Base-by-base conservation (phyloP, 176 grass and related monocot species). In the Hsuehochloa calcarea region DNA sequence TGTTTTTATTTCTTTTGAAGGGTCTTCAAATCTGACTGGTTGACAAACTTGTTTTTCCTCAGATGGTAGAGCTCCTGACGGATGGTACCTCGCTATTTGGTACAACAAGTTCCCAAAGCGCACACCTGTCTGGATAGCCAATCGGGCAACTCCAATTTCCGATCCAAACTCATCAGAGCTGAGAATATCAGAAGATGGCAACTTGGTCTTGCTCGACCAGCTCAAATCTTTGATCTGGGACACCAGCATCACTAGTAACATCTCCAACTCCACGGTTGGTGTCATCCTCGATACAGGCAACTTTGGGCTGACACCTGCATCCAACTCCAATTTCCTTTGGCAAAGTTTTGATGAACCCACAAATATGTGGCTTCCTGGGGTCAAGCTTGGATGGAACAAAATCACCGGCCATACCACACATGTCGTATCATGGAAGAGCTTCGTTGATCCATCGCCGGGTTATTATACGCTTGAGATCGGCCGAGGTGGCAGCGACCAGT, bases 21-120 rank as follows among this genome's bases (percentile, higher is more conserved):
- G 46, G 6, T 47, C 14, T 47, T 47, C 46, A 47, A 13, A 3
- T 47, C 46, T 47, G 46, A 47, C 11, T 47, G 46, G 46, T 47
- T 13, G 11, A 47, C 46, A 3, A 6, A 29, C 29, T 11, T 8
- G 3, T 78, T 79, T 9, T 22, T 13, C 19, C 3, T 19, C 58
- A 79, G 76, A 4, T 79, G 40, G 3, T 1, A 20, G 39, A 8
- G 19, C 29, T 19, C 44, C 15, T 65, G 44, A 70, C 5, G 79
- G 43, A 65, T 81, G 86, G 72, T 93, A 90, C 39, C 60, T 93
- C 46, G 87, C 78, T 12, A 80, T 92, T 20, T 92, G 90, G 90
- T 87, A 84, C 84, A 87, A 69, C 47, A 87, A 90, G 55, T 60
- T 93, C 22, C 37, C 88, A 3, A 10, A 76, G 46, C 46, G 64